Base-by-base conservation (phyloP, 441 rosid species). In the Brassica balearica region DNA sequence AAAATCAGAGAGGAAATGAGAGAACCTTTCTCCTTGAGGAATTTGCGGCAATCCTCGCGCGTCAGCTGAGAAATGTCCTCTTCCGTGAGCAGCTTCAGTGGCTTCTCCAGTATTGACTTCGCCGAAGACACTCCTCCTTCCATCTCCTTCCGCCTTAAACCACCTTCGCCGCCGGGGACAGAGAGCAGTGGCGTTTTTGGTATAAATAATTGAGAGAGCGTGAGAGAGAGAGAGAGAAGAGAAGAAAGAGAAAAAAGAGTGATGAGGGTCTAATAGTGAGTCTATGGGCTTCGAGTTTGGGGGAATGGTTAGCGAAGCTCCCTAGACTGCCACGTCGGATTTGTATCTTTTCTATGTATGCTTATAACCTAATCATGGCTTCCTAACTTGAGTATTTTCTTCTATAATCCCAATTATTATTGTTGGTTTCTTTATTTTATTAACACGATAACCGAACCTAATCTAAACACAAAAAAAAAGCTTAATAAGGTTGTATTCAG, bases 61-160 rank as follows among this genome's bases (percentile, higher is more conserved):
- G 99, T 96, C 80, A 96, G 91, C 89, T 94, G 99, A 19, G 98
- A 89, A 90, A 96, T 94, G 93, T 96, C 99, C 32, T 93, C 99
- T 78, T 92, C 98, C 6, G 98, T 94, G 61, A 96, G 93, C 53
- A 90, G 95, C 74, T 84, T 80, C 53, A 92, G 87, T 66, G 99
- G 98, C 75, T 90, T 96, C 77, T 89, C 97, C 0, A 96, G 97
- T 82, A 92, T 86, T 14, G 91, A 87, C 75, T 88, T 87, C 51
- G 83, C 86, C 15, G 94, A 74, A 72, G 90, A 71, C 25, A 86
- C 86, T 62, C 86, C 90, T 38, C 80, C 87, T 43, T 86, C 89
- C 93, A 86, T 88, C 29, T 55, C 60, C 10, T 6, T 34, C 56
- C 19, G 56, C 8, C 17, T 3, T 4, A n/a, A 3, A 1, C 23